These are phyloP conservation scores for Diplodia intermedia DNA, from an alignment of 2,329 filamentous ascomycete species.

Conservation along the genomic window DNA sequence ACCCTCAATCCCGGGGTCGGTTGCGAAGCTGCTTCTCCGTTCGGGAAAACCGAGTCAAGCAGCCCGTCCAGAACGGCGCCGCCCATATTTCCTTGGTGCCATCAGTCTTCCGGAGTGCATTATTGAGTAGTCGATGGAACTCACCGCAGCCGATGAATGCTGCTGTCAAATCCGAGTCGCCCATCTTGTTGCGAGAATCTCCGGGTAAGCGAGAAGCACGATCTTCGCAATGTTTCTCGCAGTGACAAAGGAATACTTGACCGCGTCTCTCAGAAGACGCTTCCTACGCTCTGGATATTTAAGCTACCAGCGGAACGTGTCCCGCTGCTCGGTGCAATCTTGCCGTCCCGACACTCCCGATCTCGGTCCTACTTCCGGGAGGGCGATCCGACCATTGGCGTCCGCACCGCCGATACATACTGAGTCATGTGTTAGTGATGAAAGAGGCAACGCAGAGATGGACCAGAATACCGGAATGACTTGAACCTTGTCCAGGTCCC, in stretches of 20 bases:
- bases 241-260: too few relatives aligned
- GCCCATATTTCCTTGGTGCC: neutral
- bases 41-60: neutral
- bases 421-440: neutral
- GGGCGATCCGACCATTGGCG: neutral
- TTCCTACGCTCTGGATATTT: neutral
- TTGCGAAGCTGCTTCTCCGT: neutral
- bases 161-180: neutral
- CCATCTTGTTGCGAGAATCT: neutral
- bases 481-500: neutral
- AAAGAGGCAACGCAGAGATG: neutral
- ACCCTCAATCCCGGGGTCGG: neutral
- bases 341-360: neutral
- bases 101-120: neutral
- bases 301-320: neutral
- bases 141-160: slow-evolving; percentile 14
- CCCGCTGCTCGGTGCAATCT: neutral
- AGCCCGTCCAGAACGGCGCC: slow-evolving; percentile 4
- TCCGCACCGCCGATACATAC: neutral
- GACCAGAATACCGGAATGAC: neutral
- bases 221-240: neutral
- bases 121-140: neutral
- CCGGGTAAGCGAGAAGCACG: neutral
- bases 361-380: neutral
- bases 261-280: neutral